Conservation (phyloP, 2,329 filamentous ascomycete species). For the Aspergillus cejpii region DNA sequence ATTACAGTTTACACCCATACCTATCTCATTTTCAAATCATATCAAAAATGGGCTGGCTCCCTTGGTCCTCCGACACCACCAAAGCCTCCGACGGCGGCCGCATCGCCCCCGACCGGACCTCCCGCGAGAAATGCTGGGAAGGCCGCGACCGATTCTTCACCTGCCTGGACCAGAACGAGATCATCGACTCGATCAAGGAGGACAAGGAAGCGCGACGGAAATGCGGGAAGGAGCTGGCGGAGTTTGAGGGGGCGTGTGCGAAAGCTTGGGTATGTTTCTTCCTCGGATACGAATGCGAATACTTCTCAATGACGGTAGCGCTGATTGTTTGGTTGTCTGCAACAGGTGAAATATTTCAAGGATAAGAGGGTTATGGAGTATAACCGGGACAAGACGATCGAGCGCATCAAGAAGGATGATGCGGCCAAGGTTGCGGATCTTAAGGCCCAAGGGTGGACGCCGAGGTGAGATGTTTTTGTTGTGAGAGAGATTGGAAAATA, state of each 20-base stretch:
- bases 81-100: conserved; percentile 52
- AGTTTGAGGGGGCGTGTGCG: conserved; percentile 80
- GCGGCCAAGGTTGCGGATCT: conserved; percentile 53
- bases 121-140: conserved; percentile 81
- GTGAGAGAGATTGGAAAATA: background rate
- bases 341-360: conserved; percentile 92
- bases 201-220: conserved; percentile 51
- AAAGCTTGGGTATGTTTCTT: conserved; percentile 70
- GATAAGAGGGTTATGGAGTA: conserved; percentile 89
- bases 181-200: conserved; percentile 65
- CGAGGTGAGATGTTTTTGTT: conserved; percentile 14
- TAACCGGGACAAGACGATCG: conserved; percentile 73
- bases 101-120: conserved; percentile 76
- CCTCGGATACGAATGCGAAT: no score
- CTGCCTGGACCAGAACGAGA: conserved; percentile 74
- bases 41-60: conserved; percentile 49
- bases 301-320: no score
- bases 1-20: background rate
- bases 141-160: conserved; percentile 79
- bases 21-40: background rate
- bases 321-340: conserved; percentile 12
- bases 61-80: conserved; percentile 39
- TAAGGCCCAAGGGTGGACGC: conserved; percentile 39
- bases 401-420: conserved; percentile 66
- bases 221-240: conserved; percentile 55